Percentiles rank a stretch among this genome's conserved stretches.
phyloP scores from a whole-genome alignment of 169 alveolate genomes.

The Neospora caninum region DNA sequence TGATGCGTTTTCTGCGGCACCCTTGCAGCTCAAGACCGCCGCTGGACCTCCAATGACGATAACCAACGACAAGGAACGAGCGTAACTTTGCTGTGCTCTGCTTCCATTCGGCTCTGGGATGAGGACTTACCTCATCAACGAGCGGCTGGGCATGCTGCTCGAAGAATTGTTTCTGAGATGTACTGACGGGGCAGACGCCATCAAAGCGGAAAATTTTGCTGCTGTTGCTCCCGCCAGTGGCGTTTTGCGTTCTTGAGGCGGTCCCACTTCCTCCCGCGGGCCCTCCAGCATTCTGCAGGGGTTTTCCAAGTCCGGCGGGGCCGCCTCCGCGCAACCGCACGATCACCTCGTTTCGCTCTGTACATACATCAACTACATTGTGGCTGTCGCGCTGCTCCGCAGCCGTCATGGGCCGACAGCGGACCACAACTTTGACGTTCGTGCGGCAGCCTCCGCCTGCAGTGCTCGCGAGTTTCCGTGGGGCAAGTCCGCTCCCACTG shows the following conservation, averaged over 20 bases:
- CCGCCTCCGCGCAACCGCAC: conserved; percentile 27
- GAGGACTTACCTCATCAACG: conserved; percentile 81
- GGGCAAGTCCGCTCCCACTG: neutral
- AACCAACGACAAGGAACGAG: too few species aligned
- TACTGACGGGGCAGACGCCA: conserved; percentile 76
- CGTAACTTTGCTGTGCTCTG: neutral
- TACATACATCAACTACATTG: conserved; percentile 32
- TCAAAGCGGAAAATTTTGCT: conserved; percentile 78
- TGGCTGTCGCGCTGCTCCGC: conserved; percentile 45
- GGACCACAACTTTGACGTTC: conserved; percentile 53
- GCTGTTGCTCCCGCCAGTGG: neutral
- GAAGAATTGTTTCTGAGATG: conserved; percentile 71
- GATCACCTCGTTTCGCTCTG: conserved; percentile 38
- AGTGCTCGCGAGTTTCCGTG: neutral
- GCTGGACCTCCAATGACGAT: too few species aligned
- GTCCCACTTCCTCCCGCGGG: neutral
- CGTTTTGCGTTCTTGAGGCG: neutral
- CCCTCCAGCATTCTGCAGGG: neutral
- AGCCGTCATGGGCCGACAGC: conserved; percentile 50
- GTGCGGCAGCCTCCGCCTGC: neutral
- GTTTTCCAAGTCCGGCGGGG: neutral
- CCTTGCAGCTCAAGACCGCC: too few species aligned
- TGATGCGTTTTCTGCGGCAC: too few species aligned
- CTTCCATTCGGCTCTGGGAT: neutral
- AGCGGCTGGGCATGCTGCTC: conserved; percentile 83